Conservation (phyloP, 2,329 filamentous ascomycete species). For the Clathrospora elynae region DNA sequence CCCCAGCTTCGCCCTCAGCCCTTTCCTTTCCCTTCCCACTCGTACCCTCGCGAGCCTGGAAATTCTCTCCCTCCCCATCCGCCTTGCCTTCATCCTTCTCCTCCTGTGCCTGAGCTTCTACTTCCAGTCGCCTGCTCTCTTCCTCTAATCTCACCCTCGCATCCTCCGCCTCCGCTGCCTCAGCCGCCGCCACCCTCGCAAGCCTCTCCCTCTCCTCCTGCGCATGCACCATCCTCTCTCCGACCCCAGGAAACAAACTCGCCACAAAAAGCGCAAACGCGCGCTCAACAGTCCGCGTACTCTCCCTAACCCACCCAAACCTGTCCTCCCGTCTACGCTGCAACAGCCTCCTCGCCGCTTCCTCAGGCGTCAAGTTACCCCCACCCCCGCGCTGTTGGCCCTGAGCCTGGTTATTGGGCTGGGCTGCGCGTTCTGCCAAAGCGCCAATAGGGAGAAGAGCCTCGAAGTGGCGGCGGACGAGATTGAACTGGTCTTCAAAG, state of each 20-base stretch:
- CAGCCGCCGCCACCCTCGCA: conserved; percentile 35
- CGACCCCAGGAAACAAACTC: conserved; percentile 65
- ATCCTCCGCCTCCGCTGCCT: conserved; percentile 34
- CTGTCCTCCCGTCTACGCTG: conserved; percentile 41
- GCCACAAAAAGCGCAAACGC: conserved; percentile 66
- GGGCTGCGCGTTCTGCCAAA: conserved; percentile 27
- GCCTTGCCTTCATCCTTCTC: conserved; percentile 19
- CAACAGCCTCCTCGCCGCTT: conserved; percentile 50
- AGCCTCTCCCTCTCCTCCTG: conserved; percentile 54
- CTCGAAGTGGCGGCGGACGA: conserved; percentile 52
- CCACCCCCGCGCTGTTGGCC: conserved; percentile 12
- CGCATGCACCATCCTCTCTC: conserved; percentile 64
- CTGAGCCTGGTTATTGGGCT: conserved; percentile 8
- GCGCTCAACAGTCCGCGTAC: conserved; percentile 57
- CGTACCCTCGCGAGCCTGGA: background rate
- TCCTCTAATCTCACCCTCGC: conserved; percentile 24
- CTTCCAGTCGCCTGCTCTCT: conserved; percentile 14
- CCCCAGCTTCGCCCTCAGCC: conserved; percentile 4
- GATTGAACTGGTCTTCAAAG: conserved; percentile 48
- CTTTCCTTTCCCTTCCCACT: conserved; percentile 29
- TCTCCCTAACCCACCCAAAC: conserved; percentile 39
- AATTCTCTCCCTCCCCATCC: conserved; percentile 4
- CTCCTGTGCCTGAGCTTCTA: conserved; percentile 14
- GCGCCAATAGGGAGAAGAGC: conserved; percentile 44
- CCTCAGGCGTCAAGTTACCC: conserved; percentile 47